phyloP scores from a whole-genome alignment of 73 alveolate genomes.

The Symbiodinium pilosum region DNA sequence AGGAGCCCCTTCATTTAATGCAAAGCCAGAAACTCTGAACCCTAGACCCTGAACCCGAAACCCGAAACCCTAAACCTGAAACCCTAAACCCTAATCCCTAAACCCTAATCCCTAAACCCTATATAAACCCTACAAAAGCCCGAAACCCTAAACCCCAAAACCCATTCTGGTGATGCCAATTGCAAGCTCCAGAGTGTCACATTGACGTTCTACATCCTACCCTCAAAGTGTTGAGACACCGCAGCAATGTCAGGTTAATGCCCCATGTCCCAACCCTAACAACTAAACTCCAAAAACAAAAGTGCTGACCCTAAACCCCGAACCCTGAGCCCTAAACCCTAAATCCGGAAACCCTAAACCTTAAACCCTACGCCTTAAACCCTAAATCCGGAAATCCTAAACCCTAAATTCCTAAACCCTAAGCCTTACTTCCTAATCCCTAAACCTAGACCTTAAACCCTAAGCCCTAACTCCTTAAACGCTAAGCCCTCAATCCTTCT shows the following conservation, averaged over 20 bases:
- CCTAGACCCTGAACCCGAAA: not conserved
- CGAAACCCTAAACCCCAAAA: not conserved
- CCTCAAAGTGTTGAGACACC: too few species aligned
- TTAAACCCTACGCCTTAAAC: not conserved
- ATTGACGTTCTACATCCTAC: too few species aligned
- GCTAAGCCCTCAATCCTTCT: not conserved
- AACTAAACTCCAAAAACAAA: not conserved
- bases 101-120: not conserved
- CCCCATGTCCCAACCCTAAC: not conserved
- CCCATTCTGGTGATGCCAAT: too few species aligned
- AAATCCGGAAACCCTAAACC: not conserved
- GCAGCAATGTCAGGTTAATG: too few species aligned
- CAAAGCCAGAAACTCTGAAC: not conserved
- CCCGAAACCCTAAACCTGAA: not conserved
- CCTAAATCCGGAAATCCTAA: not conserved
- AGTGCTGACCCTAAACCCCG: not conserved
- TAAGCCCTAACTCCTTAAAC: not conserved
- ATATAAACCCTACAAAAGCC: too few species aligned
- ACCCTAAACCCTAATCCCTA: not conserved
- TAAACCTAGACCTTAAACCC: too few species aligned
- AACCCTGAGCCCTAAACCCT: not conserved
- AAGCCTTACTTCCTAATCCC: not conserved
- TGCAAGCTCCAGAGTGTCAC: too few species aligned
- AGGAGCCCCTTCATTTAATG: too few species aligned
- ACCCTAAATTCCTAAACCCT: not conserved